A percentile compares a stretch with the other conserved stretches of the same genome.
Evolutionary conservation across 2,329 filamentous ascomycete species (phyloP).

Genomic region (Pseudopyricularia javanii): DNA sequence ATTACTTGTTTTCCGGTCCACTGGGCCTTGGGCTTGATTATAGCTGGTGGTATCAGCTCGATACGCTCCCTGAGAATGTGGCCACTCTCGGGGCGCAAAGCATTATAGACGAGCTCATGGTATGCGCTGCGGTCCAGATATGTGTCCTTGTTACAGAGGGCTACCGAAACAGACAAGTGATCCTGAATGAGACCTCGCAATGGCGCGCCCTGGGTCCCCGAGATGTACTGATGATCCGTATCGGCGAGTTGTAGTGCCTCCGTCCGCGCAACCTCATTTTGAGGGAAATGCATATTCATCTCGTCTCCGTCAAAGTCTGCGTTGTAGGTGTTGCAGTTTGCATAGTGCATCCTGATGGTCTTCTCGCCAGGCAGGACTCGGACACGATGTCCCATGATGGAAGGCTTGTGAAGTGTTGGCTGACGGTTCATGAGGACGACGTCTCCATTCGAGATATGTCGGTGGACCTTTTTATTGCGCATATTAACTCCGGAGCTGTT

Average conservation of each 20-base stretch:
- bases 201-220: conserved; percentile 84
- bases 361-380: conserved; percentile 88
- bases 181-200: conserved; percentile 95
- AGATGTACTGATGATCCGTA: conserved; percentile 94
- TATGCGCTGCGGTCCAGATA: conserved; percentile 85
- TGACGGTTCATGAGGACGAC: conserved; percentile 98
- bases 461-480: conserved; percentile 89
- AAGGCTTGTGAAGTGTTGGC: conserved; percentile 94
- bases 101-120: conserved; percentile 85
- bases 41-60: conserved; percentile 65
- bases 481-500: conserved; percentile 62
- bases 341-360: conserved; percentile 98
- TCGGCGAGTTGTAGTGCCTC: conserved; percentile 91
- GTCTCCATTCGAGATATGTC: conserved; percentile 91
- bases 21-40: conserved; percentile 66
- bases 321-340: conserved; percentile 99
- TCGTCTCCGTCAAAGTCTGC: conserved; percentile 99
- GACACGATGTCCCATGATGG: conserved; percentile 96
- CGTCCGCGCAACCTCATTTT: conserved; percentile 86
- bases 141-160: conserved; percentile 80
- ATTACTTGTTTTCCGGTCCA: conserved; percentile 98
- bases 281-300: conserved; percentile 99
- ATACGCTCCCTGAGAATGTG: conserved; percentile 78
- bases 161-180: conserved; percentile 89
- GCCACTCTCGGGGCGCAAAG: conserved; percentile 77